Base-by-base conservation (phyloP, 306 rosid genomes). In the Vigna radiata region DNA sequence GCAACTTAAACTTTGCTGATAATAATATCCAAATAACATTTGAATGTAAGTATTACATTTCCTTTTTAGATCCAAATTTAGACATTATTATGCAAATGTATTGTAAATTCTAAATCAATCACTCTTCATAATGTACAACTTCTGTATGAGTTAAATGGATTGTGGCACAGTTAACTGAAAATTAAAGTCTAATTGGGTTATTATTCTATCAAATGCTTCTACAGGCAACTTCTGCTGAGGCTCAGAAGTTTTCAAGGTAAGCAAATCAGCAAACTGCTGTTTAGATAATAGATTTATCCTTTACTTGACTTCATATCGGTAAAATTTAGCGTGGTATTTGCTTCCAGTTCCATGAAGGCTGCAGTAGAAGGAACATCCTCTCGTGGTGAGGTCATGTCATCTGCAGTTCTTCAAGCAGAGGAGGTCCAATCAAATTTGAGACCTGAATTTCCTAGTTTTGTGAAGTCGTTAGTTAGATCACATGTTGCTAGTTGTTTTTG, bases 401-500 rank as follows among this genome's bases (percentile, higher is more conserved):
- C 97, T 37, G 98, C 98, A 11, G 84, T 94, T 56, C 80, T 94
- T 77, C 88, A 73, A 79, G 98, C 93, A 8, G 86, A 90, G 81
- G 87, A 83, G 63, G 39, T 90, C 64, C 91, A 80, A 68, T 86
- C 89, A 66, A 79, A 80, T 37, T 84, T 94, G 73, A 76, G 68
- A 37, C 62, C 49, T 0, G 86, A 65, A 58, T 85, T 77, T 70
- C 98, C 96, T 59, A 91, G 94, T 88, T 94, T 94, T 65, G 98
- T 90, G 80, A 90, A 94, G 82, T 94, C 98, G 0, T 88, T 94
- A 78, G 90, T 91, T 73, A 89, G 97, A 81, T 90, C 97, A 64
- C 96, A 91, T 63, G 98, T 90, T 58, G 91, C 95, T 43, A 86
- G 92, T 70, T 92, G 94, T 83, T 89, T 94, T 81, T 91, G 91